phyloP scores from a whole-genome alignment of 2,329 filamentous ascomycete species.

The Beauveria bassiana region DNA sequence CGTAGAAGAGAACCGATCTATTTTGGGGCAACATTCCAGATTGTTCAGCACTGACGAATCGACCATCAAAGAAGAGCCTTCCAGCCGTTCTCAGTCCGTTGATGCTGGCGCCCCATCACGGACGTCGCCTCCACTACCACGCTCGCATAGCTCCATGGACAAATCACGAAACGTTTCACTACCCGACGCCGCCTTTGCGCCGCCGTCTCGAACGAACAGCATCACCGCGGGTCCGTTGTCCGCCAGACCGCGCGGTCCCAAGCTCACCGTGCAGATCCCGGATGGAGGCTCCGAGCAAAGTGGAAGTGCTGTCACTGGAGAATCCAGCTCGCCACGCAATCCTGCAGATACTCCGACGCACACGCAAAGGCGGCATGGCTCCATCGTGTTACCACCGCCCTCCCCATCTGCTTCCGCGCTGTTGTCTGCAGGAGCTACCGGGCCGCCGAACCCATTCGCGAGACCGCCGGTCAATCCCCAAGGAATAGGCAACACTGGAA shows the following conservation, averaged over 20 bases:
- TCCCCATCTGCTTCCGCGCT: constrained; percentile 83
- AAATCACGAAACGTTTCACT: constrained; percentile 51
- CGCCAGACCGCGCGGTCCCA: constrained; percentile 65
- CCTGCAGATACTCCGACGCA: constrained; percentile 52
- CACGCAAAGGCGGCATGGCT: constrained; percentile 39
- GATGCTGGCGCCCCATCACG: constrained; percentile 48
- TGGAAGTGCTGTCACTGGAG: constrained; percentile 65
- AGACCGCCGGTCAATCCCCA: constrained; percentile 59
- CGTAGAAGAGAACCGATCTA: constrained; percentile 85
- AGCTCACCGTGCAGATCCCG: constrained; percentile 89
- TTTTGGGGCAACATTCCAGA: constrained; percentile 75
- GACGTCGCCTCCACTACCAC: constrained; percentile 49
- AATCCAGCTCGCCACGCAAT: constrained; percentile 58
- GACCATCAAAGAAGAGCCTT: constrained; percentile 28
- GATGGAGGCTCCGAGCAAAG: constrained; percentile 75
- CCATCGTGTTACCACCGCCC: constrained; percentile 80
- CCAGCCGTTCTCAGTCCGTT: constrained; percentile 54
- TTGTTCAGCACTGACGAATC: constrained; percentile 53
- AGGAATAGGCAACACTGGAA: constrained; percentile 28
- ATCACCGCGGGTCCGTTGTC: constrained; percentile 46
- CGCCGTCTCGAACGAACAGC: constrained; percentile 73
- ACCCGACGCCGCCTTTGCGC: constrained; percentile 57
- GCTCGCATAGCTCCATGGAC: constrained; percentile 36
- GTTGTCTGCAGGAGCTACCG: constrained; percentile 82
- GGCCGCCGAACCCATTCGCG: constrained; percentile 92